phyloP scores from a whole-genome alignment of 2,329 filamentous ascomycete genomes.

The Fusarium sp. region DNA sequence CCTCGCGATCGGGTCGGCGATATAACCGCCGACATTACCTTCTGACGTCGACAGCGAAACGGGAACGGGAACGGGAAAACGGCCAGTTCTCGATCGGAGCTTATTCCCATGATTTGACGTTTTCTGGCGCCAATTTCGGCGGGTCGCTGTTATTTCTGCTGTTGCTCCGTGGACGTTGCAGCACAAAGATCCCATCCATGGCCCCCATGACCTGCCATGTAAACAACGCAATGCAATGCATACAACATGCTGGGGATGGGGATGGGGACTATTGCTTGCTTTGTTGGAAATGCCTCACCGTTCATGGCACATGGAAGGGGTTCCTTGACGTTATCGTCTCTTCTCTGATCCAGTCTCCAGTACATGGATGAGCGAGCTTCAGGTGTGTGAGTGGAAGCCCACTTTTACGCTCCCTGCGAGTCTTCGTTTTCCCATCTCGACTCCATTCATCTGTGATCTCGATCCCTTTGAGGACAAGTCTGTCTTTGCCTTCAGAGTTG shows the following conservation, averaged over 20 bases:
- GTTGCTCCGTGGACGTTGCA: not conserved
- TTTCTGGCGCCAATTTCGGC: conserved; percentile 6
- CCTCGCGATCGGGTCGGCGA: conserved; percentile 31
- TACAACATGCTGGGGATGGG: conserved; percentile 10
- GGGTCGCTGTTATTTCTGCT: not conserved
- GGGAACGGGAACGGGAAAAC: not conserved
- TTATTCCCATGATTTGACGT: not conserved
- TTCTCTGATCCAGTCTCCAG: not conserved
- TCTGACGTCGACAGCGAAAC: not conserved
- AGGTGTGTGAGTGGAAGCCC: not conserved
- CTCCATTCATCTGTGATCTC: not conserved
- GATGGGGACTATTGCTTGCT: conserved; percentile 19
- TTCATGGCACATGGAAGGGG: conserved; percentile 13
- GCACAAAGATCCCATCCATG: conserved; percentile 9
- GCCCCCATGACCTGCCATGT: conserved; percentile 1
- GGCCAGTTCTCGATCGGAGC: not conserved
- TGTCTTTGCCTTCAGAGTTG: not conserved
- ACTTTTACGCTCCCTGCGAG: not conserved
- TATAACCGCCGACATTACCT: conserved; percentile 33
- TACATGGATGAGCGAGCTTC: not conserved
- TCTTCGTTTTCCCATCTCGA: not conserved
- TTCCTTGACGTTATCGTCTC: not conserved
- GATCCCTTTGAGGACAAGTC: not conserved
- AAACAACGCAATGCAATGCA: conserved; percentile 12
- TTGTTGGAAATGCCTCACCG: conserved; percentile 39